These are phyloP conservation scores for Pseudodiploospora longispora DNA, from an alignment of 2,329 filamentous ascomycete genomes.

Conservation along the genomic window DNA sequence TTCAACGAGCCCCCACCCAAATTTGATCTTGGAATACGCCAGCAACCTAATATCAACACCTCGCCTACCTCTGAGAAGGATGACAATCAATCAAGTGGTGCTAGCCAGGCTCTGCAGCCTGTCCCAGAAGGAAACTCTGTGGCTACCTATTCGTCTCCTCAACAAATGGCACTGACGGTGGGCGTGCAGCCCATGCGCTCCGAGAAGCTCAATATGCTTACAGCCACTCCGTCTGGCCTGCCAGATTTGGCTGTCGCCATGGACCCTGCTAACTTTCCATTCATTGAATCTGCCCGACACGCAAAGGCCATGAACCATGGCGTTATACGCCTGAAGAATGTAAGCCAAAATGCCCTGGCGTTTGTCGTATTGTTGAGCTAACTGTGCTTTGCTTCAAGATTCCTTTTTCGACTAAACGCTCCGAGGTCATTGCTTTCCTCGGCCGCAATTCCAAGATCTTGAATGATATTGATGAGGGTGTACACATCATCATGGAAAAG, in stretches of 20 bases:
- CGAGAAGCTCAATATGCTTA: conserved; percentile 28
- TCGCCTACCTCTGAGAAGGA: neutral
- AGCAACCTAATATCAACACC: neutral
- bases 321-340: conserved; percentile 44
- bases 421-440: conserved; percentile 51
- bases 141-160: neutral
- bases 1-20: conserved; percentile 27
- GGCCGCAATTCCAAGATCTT: conserved; percentile 49
- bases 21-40: conserved; percentile 19
- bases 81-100: too few relatives aligned
- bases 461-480: conserved; percentile 44
- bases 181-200: conserved; percentile 22
- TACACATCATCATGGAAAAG: conserved; percentile 60
- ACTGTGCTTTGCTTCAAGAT: conserved; percentile 31
- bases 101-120: too few relatives aligned
- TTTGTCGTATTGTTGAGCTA: neutral
- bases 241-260: conserved; percentile 30
- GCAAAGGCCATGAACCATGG: conserved; percentile 26
- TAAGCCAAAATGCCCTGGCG: conserved; percentile 22
- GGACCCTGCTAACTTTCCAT: conserved; percentile 35
- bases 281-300: conserved; percentile 31
- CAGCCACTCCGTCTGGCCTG: conserved; percentile 21
- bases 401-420: conserved; percentile 43
- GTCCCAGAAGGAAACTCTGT: neutral
- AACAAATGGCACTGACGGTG: neutral